phyloP scores from a whole-genome alignment of 2,329 filamentous ascomycete species.

The Aspergillus pseudotamarii region DNA sequence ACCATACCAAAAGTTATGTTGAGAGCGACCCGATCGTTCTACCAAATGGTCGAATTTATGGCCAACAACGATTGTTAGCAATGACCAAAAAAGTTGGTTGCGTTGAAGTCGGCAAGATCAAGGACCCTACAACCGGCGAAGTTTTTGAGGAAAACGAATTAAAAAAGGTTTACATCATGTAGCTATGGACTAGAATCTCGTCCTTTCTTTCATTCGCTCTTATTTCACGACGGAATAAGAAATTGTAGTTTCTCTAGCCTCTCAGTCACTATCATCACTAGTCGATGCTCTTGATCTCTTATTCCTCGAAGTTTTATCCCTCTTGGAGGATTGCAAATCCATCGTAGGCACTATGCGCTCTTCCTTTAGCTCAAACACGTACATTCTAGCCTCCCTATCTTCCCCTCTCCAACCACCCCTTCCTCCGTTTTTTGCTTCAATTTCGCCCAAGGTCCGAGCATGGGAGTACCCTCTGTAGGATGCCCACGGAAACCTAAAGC shows the following conservation, averaged over 20 bases:
- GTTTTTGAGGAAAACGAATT: conserved; percentile 64
- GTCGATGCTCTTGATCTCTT: conserved; percentile 37
- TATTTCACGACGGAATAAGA: neutral
- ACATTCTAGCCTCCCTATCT: conserved; percentile 50
- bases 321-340: conserved; percentile 4
- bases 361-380: conserved; percentile 48
- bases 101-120: conserved; percentile 65
- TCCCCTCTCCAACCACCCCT: conserved; percentile 52
- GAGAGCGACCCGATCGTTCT: conserved; percentile 84
- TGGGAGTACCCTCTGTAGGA: conserved; percentile 52
- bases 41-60: conserved; percentile 86
- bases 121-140: conserved; percentile 77
- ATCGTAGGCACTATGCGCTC: conserved; percentile 21
- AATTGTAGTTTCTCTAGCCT: neutral
- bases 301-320: conserved; percentile 33
- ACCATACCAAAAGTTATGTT: conserved; percentile 91
- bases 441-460: conserved; percentile 50
- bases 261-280: conserved; percentile 36
- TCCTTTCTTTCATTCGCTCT: neutral
- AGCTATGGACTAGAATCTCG: conserved; percentile 15
- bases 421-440: conserved; percentile 42
- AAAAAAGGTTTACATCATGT: conserved; percentile 92
- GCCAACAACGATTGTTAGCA: conserved; percentile 70
- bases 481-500: conserved; percentile 51
- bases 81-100: conserved; percentile 77